Evolutionary conservation across 148 eudicot genomes (phyloP).

Genomic region (Beta vulgaris): DNA sequence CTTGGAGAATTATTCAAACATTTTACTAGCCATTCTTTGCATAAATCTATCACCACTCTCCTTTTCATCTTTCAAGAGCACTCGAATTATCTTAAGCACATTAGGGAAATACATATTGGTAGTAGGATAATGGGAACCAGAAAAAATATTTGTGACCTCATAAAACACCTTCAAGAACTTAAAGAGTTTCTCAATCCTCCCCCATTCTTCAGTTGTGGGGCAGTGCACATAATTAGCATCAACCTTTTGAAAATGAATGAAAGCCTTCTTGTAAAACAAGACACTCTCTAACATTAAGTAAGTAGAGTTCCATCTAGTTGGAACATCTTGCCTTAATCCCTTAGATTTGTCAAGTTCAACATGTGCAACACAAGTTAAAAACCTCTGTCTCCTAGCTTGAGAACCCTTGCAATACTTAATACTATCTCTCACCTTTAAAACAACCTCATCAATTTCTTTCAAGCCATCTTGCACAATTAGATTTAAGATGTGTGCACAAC

Average conservation of each 20-base stretch:
- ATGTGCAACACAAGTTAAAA: neutral
- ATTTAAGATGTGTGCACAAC: neutral
- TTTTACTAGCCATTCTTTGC: neutral
- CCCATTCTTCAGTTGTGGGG: neutral
- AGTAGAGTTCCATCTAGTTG: conserved; percentile 12
- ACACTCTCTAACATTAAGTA: neutral
- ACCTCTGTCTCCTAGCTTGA: conserved; percentile 1
- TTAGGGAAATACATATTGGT: conserved; percentile 3
- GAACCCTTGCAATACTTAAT: conserved; percentile 18
- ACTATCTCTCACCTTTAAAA: neutral
- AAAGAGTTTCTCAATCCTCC: neutral
- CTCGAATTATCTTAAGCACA: neutral
- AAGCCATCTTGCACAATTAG: conserved; percentile 5
- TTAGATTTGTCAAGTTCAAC: neutral
- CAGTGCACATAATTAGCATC: neutral
- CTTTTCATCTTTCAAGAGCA: neutral
- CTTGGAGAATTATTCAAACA: conserved; percentile 6
- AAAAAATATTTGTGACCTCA: neutral
- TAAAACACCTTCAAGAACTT: conserved; percentile 1
- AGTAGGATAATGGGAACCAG: neutral
- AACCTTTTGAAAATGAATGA: neutral
- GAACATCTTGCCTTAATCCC: conserved; percentile 16
- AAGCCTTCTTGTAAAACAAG: neutral
- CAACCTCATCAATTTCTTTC: neutral
- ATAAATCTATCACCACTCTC: neutral